Evolutionary conservation across 139 green algal genomes (phyloP), one percentile per base, ranked within the genome.

Genomic region (Chlorella sp.): DNA sequence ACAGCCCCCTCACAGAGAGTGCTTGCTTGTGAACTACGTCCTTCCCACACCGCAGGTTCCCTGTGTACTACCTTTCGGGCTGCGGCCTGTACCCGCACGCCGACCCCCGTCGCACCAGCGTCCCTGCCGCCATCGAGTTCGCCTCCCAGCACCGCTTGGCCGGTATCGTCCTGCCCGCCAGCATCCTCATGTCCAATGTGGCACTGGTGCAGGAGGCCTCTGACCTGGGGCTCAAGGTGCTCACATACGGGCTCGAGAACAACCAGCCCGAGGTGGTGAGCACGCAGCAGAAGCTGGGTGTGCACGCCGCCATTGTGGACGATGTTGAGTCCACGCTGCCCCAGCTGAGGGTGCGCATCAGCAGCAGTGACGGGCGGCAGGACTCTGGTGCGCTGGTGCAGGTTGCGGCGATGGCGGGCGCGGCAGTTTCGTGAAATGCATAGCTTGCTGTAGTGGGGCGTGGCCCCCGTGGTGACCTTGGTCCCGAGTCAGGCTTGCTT

Each of bases 231-330:
- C 77, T 96, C 55, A 73, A 80, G 30, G 66, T 97, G 32, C 75
- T 93, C 63, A 94, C 90, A 4, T 97, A 94, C 72, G 91, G 92
- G 10, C 67, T 88, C 42, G 77, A 80, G 35, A 97, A 96, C 73
- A 81, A 93, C 73, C 83, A 95, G 62, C 70, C 82, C 3, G 74
- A 76, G 2, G 91, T 83, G 77, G 77, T 96, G 5, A 35, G 65
- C 24, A 26, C 71, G 33, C 91, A 96, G 77, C 76, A 78, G 35
- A 62, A 74, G 2, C 49, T 90, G 51, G 91, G 91, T 1, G 89
- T 96, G 67, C 75, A 88, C 33, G 90, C 76, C n/a, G 90, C 87
- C 30, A 96, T 96, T 36, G 84, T 90, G 26, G 91, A 95, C 64
- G 86, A 93, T 49, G 79, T 93, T n/a, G n/a, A n/a, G n/a, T n/a